These are phyloP conservation scores for Alternaria sp. DNA, from an alignment of 2,329 filamentous ascomycete genomes.

Conservation along the genomic window DNA sequence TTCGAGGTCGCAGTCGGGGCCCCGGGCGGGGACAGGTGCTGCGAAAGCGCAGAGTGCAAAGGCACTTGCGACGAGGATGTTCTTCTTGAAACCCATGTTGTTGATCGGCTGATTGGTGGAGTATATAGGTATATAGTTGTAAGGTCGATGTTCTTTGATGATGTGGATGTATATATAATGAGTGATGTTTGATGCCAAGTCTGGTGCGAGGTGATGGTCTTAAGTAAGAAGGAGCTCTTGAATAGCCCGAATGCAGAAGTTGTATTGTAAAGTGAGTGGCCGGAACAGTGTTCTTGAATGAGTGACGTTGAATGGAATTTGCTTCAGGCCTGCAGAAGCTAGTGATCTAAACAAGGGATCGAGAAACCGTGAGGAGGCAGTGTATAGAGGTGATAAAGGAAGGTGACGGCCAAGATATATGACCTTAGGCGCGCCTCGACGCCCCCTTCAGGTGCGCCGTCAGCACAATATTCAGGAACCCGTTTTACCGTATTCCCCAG, in stretches of 20 bases:
- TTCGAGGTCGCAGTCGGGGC: conserved; percentile 1
- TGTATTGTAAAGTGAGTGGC: neutral
- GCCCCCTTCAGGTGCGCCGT: conserved; percentile 6
- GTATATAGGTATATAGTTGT: neutral
- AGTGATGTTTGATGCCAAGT: neutral
- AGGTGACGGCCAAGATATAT: conserved; percentile 18
- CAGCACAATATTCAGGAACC: neutral
- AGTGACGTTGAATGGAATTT: conserved; percentile 13
- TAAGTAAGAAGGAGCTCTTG: neutral
- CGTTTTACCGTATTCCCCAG: neutral
- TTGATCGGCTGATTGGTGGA: conserved; percentile 4
- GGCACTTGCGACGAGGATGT: conserved; percentile 28
- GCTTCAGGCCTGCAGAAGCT: conserved; percentile 19
- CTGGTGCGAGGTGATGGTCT: neutral
- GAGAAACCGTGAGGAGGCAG: conserved; percentile 19
- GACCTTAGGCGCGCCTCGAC: neutral
- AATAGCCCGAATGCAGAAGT: neutral
- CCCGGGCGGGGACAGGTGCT: conserved; percentile 18
- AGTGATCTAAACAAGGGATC: conserved; percentile 15
- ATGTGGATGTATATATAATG: neutral
- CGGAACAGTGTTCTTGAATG: conserved; percentile 3
- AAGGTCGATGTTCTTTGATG: neutral
- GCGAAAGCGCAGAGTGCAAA: conserved; percentile 49
- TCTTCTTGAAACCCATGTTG: conserved; percentile 35
- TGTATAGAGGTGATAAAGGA: conserved; percentile 3